Evolutionary conservation across 1,139 yeast species (phyloP).

Genomic region (Groenewaldozyma auringiensis): DNA sequence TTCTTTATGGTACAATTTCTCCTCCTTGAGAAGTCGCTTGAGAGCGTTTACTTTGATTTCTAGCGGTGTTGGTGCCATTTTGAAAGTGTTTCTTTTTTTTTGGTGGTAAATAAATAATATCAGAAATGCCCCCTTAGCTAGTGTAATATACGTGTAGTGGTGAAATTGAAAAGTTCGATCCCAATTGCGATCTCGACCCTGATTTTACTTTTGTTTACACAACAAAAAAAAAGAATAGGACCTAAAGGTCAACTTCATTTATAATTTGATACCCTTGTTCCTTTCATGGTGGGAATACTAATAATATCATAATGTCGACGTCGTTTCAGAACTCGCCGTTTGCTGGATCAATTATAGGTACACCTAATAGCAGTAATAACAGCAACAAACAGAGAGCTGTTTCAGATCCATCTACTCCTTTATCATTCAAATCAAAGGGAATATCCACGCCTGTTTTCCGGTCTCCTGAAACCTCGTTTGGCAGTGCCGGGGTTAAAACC

Average conservation of each 20-base stretch:
- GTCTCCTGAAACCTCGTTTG: not conserved
- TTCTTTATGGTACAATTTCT: constrained; percentile 56
- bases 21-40: constrained; percentile 67
- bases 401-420: not conserved
- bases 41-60: constrained; percentile 74
- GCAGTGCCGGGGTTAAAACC: not conserved
- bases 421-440: not conserved
- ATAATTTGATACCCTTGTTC: too few species aligned
- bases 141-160: too few species aligned
- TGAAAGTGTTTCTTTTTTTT: constrained; percentile 1
- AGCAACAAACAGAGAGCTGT: not conserved
- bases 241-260: too few species aligned
- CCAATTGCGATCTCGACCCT: too few species aligned
- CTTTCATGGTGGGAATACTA: too few species aligned
- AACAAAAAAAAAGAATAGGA: too few species aligned
- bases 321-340: constrained; percentile 24
- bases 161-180: too few species aligned
- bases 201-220: too few species aligned
- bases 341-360: constrained; percentile 23
- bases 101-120: too few species aligned
- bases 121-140: too few species aligned
- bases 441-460: not conserved
- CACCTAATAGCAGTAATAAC: constrained; percentile 15
- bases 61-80: constrained; percentile 68
- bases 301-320: constrained; percentile 18